Base-by-base conservation (phyloP, 495 filamentous ascomycete genomes). In the Symbiotaphrina buchneri region DNA sequence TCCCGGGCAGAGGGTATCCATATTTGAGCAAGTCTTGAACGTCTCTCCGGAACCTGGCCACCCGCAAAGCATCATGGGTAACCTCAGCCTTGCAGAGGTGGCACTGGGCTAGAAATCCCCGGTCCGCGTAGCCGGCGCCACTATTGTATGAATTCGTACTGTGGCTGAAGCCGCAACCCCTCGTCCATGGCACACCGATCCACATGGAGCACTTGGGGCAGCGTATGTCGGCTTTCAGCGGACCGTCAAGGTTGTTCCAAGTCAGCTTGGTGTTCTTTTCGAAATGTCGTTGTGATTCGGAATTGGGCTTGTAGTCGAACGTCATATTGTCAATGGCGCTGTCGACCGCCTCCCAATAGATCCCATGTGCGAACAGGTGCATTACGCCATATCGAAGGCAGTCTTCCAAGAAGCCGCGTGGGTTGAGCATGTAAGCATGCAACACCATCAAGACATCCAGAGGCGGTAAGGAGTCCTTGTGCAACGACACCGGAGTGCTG, bases 341-440 rank as follows among this genome's bases (percentile, higher is more conserved):
- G 32, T 53, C 46, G 21, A 87, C 51, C 10, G 55, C 42, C 11
- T 58, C 38, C 79, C 79, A 91, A 1, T 80, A 83, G 32, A 92
- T 61, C 2, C 68, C 68, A 2, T 62, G 58, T 4, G 42, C 48
- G 68, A 76, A 83, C 16, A 83, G 47, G 2, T 49, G 41, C 35
- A 61, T 54, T 22, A 71, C 50, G 0, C 63, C 67, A 17, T 58
- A 52, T 13, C 76, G 57, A 30, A 85, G 50, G 39, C 72, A 73
- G 44, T 91, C 82, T 40, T 91, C 81, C 2, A 81, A 61, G 44
- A 71, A 91, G 26, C 55, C 54, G 18, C 75, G 56, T 2, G 82
- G 82, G 38, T 85, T 90, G 3, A 92, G 63, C 69, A 83, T 71
- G 40, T 80, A 77, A 1, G 75, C 56, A 48, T 92, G 82, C 79